Evolutionary conservation across 2,329 filamentous ascomycete genomes (phyloP), one percentile per base, ranked within the genome.

Genomic region (Chlorencoelia australis): DNA sequence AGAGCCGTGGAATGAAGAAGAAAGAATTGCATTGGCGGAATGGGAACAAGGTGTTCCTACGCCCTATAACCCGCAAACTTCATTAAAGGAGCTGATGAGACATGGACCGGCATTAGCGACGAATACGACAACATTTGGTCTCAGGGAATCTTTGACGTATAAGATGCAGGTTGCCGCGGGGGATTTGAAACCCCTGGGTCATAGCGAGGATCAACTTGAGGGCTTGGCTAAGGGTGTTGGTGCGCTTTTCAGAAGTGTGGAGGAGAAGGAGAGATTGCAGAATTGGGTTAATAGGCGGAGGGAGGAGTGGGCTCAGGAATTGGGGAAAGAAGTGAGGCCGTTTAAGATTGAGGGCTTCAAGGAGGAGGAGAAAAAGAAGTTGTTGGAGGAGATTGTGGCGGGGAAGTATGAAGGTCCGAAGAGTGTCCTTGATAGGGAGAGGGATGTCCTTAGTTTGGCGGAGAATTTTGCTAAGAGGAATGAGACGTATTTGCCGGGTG

Each of bases 401-500:
- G 56, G 55, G 25, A 44, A 52, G n/a, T 55, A 57, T 33, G 29
- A 39, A 18, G 37, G 32, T 11, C 49, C 52, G 3, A 40, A 43
- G 27, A n/a, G 29, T 15, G 30, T 39, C 3, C 30, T 35, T 17
- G 15, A 35, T 18, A n/a, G n/a, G n/a, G n/a, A n/a, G n/a, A n/a
- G n/a, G n/a, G 26, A 20, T 43, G 22, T 52, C 17, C 11, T 53
- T 17, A 43, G 42, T 7, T 39, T 41, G 20, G 44, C 54, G 18
- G 46, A 44, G n/a, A 43, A 34, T 6, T 44, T 51, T 21, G 40
- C 46, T 10, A 46, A 40, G 18, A 46, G 46, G 38, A 58, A 58
- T 24, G 50, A 52, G 46, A 56, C 56, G 13, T 57, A 53, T 41
- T 39, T 57, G 18, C 41, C 51, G 21, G 43, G 38, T 16, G 47